phyloP scores from a whole-genome alignment of 208 protist genomes.

The Leishmania lainsoni region DNA sequence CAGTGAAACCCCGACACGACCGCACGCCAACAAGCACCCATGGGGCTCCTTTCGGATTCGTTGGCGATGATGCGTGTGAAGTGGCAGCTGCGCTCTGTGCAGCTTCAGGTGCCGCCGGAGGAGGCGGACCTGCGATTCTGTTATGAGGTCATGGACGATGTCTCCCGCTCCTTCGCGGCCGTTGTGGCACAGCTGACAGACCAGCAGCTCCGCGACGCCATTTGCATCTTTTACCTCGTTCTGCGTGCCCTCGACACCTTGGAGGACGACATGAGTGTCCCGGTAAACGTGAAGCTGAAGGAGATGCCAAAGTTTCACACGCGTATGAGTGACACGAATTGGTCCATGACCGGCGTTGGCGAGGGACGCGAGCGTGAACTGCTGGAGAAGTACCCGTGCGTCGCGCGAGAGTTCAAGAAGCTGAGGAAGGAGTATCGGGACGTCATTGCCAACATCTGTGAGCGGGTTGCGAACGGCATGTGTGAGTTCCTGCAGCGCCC shows the following conservation, averaged over 20 bases:
- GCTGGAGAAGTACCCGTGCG: conserved; percentile 67
- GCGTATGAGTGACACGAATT: conserved; percentile 53
- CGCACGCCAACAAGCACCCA: conserved; percentile 19
- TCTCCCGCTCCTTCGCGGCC: conserved; percentile 93
- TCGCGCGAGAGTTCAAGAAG: conserved; percentile 64
- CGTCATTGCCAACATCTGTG: conserved; percentile 94
- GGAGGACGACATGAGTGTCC: conserved; percentile 94
- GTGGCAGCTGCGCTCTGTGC: conserved; percentile 48
- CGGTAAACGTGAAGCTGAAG: conserved; percentile 63
- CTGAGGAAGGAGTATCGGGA: conserved; percentile 75
- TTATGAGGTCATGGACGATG: conserved; percentile 88
- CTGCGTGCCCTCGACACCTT: conserved; percentile 95
- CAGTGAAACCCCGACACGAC: neutral
- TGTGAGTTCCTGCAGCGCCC: conserved; percentile 83
- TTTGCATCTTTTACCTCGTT: conserved; percentile 97
- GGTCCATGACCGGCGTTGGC: conserved; percentile 61
- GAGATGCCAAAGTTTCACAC: conserved; percentile 84
- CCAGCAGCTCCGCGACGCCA: conserved; percentile 74
- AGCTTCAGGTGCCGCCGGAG: conserved; percentile 37
- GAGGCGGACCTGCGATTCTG: conserved; percentile 83
- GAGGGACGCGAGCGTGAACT: conserved; percentile 73
- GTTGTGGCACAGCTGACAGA: conserved; percentile 93
- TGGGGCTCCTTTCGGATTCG: conserved; percentile 25
- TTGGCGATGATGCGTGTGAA: conserved; percentile 63
- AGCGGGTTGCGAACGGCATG: conserved; percentile 95